phyloP scores from a whole-genome alignment of 345 rosid species.

The Salix suchowensis region DNA sequence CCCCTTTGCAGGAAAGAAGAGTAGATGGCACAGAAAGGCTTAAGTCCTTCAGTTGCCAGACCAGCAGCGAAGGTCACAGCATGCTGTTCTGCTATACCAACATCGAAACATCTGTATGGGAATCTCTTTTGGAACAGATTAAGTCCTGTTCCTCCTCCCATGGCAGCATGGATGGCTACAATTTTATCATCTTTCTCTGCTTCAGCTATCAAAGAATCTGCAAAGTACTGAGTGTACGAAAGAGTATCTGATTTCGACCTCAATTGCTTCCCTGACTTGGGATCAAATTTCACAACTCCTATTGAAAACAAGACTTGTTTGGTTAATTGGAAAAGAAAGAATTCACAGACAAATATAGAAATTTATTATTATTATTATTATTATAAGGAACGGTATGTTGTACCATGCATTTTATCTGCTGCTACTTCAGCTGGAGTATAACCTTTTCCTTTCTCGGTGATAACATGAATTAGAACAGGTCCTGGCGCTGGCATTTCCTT shows the following conservation, averaged over 20 bases:
- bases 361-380: no score
- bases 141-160: constrained; percentile 60
- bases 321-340: background rate
- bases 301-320: background rate
- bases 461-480: constrained; percentile 43
- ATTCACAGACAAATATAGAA: no score
- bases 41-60: constrained; percentile 45
- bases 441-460: constrained; percentile 55
- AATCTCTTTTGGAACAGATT: constrained; percentile 38
- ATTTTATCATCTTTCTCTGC: constrained; percentile 41
- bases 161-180: constrained; percentile 53
- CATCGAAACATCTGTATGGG: constrained; percentile 43
- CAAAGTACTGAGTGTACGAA: constrained; percentile 37
- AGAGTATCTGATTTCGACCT: constrained; percentile 26
- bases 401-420: constrained; percentile 53
- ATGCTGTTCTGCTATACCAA: constrained; percentile 55
- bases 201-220: constrained; percentile 43
- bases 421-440: constrained; percentile 46
- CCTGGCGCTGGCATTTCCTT: constrained; percentile 34
- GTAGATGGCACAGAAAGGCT: constrained; percentile 55
- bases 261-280: constrained; percentile 39
- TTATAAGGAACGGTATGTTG: no score
- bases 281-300: constrained; percentile 52
- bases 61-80: constrained; percentile 57
- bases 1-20: constrained; percentile 53